Evolutionary conservation across 73 alveolate species (phyloP), one percentile per base, ranked within the genome.

Genomic region (Paramecium tetraurelia): DNA sequence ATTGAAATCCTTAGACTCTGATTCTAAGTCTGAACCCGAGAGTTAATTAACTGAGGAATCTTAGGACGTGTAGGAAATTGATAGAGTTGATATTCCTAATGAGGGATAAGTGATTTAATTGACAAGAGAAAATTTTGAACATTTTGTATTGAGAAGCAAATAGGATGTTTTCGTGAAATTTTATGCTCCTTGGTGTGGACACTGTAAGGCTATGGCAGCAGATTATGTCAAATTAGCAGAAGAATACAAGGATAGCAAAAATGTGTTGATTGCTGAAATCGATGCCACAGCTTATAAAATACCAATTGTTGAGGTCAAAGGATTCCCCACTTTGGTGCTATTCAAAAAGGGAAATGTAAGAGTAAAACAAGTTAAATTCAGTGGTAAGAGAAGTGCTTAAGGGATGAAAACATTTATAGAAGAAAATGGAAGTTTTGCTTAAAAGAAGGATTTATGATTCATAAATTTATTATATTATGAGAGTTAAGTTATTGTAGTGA

Each of bases 161-260:
- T 59, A 77, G 43, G 83, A 89, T 69, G 86, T 96, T 40, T 27
- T 95, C n/a, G 97, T 97, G 10, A 96, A 96, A 59, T 96, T 96
- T 89, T 96, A 94, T 93, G 99, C 99, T 68, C 99, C 99, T 35
- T 96, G 99, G 99, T 96, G 98, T 92, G 97, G 97, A 27, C 99
- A 98, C 84, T 98, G 94, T 96, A 97, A 98, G 94, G 92, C 93
- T 71, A 97, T 98, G 88, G 98, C 99, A 86, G 98, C 98, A 70
- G 99, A 96, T 92, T 98, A 96, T 86, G 96, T 95, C 58, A 94
- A 96, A 76, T 99, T 99, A 33, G 99, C 99, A n/a, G 94, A 87
- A 18, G 89, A 85, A 38, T 94, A 93, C 59, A 43, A 89, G 40
- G 93, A 93, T 86, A 94, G 89, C 70, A 96, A 97, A 83, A 89